Evolutionary conservation across 164 flowering plant genomes (phyloP).

Genomic region (Annona squamosa): DNA sequence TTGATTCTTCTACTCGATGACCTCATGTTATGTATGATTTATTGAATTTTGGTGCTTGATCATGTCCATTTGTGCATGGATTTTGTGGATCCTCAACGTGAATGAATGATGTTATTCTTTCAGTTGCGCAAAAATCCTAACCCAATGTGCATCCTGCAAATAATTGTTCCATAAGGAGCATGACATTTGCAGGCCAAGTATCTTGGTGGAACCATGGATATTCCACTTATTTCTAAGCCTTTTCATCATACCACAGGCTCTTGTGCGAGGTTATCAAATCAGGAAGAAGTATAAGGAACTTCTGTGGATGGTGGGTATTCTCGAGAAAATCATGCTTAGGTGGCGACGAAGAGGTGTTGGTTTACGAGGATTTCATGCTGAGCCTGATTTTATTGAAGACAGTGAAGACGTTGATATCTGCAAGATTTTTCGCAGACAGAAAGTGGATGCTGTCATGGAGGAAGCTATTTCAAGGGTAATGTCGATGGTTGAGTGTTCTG

Average conservation of each 20-base stretch:
- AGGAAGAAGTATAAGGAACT: conserved; percentile 70
- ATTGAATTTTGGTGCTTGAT: background rate
- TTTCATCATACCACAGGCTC: conserved; percentile 55
- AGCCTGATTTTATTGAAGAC: conserved; percentile 43
- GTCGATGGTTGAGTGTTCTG: conserved; percentile 83
- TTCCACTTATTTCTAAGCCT: background rate
- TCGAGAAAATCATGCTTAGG: conserved; percentile 76
- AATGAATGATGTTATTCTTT: too few species aligned
- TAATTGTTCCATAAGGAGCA: background rate
- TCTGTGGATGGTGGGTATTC: conserved; percentile 78
- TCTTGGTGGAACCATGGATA: background rate
- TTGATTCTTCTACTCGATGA: background rate
- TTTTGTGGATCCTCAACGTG: background rate
- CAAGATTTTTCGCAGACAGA: conserved; percentile 68
- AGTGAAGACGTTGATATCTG: conserved; percentile 63
- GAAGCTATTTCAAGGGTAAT: conserved; percentile 75
- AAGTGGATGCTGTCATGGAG: conserved; percentile 66
- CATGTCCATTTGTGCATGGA: background rate
- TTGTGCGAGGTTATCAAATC: conserved; percentile 86
- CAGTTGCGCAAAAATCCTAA: background rate
- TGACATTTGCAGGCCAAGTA: background rate
- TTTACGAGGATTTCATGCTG: conserved; percentile 74
- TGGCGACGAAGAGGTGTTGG: conserved; percentile 92
- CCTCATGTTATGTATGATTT: background rate
- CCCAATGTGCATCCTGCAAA: background rate